A percentile compares a stretch with the other conserved stretches of the same genome.
phyloP scores from a whole-genome alignment of 140 eudicot species.

The Bidens hawaiensis region DNA sequence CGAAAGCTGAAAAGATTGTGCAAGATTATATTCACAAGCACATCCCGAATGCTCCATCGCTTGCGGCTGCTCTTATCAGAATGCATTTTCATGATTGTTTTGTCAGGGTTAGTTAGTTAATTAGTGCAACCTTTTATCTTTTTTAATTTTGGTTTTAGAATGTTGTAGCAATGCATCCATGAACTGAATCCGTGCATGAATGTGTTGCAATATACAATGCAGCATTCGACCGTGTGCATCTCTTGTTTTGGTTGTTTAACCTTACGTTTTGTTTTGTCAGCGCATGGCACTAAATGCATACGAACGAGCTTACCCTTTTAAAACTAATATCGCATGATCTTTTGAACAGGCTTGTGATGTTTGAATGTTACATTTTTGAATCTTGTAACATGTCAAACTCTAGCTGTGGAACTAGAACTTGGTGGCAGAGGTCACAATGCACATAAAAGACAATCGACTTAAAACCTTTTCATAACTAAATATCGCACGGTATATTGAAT shows the following conservation, averaged over 20 bases:
- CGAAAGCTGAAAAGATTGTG: slow-evolving; percentile 77
- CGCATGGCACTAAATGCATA: too few species aligned
- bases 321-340: too few species aligned
- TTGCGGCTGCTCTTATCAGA: slow-evolving; percentile 62
- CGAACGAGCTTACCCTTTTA: too few species aligned
- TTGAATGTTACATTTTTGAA: too few species aligned
- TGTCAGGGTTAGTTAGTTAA: slow-evolving; percentile 58
- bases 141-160: neutral
- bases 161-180: neutral
- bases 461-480: too few species aligned
- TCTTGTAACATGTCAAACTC: too few species aligned
- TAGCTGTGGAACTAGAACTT: neutral
- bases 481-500: too few species aligned
- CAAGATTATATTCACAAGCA: slow-evolving; percentile 53
- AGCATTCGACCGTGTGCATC: neutral
- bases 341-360: too few species aligned
- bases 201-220: neutral
- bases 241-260: neutral
- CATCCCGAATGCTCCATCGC: slow-evolving; percentile 70
- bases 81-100: slow-evolving; percentile 90
- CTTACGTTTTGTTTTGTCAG: neutral
- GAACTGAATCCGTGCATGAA: neutral
- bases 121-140: neutral
- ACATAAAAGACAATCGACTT: too few species aligned
- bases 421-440: neutral